Evolutionary conservation across 116 monocot species (phyloP).

Genomic region (Posidonia oceanica): DNA sequence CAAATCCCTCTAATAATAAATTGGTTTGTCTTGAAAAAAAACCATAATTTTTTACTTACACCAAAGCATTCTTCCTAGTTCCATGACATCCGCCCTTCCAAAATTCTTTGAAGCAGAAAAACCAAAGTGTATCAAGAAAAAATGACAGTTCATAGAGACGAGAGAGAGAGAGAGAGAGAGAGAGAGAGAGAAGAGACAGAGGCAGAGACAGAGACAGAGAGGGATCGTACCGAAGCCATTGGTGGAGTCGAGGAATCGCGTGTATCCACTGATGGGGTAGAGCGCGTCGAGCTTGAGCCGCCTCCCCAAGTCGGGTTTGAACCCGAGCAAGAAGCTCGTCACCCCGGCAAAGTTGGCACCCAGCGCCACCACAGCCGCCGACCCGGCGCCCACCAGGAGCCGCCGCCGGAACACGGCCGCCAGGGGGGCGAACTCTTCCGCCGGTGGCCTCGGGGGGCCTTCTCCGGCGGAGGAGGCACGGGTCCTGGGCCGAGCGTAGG

Average conservation of each 20-base stretch:
- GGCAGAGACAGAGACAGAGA: background rate
- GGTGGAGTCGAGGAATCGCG: conserved; percentile 43
- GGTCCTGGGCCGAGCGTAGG: too few species aligned
- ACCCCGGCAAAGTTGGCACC: conserved; percentile 76
- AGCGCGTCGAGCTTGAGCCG: conserved; percentile 55
- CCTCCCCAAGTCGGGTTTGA: conserved; percentile 45
- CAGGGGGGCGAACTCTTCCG: conserved; percentile 33
- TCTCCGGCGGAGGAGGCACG: too few species aligned
- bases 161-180: too few species aligned
- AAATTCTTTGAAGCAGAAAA: too few species aligned
- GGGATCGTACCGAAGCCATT: conserved; percentile 54
- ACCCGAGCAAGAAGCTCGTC: conserved; percentile 67
- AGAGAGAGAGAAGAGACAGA: too few species aligned
- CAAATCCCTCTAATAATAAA: too few species aligned
- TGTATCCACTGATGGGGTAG: conserved; percentile 67
- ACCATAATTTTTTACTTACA: too few species aligned
- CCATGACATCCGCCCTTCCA: too few species aligned
- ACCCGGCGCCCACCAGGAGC: conserved; percentile 34
- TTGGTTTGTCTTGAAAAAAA: too few species aligned
- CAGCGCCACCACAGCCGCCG: conserved; percentile 48
- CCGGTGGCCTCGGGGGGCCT: conserved; percentile 9
- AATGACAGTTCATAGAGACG: too few species aligned
- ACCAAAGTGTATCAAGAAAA: too few species aligned
- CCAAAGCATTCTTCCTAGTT: too few species aligned
- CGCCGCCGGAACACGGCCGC: conserved; percentile 55